Evolutionary conservation across 129 eudicot genomes (phyloP).

Genomic region (Flaveria robusta): DNA sequence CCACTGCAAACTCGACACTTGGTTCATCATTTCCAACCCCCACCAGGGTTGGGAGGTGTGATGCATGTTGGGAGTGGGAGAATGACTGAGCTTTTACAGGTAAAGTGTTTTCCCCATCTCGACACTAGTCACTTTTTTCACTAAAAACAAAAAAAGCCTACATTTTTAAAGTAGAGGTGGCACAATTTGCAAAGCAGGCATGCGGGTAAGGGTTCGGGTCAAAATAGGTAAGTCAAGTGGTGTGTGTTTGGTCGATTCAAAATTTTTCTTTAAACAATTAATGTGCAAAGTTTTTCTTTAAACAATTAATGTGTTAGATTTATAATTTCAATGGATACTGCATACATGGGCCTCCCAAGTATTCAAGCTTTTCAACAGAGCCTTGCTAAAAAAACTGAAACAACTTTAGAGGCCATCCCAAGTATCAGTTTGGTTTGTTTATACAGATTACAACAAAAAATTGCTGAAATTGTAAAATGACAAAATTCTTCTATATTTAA

Average conservation of each 20-base stretch:
- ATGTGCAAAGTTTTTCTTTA: too few species aligned
- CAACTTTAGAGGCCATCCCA: constrained; percentile 4
- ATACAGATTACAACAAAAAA: too few species aligned
- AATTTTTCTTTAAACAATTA: too few species aligned
- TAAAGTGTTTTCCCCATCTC: constrained; percentile 26
- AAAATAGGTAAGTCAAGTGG: not conserved
- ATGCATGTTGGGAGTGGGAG: constrained; percentile 62
- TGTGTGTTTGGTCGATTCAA: not conserved
- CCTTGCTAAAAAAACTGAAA: not conserved
- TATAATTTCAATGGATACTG: not conserved
- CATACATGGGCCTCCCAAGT: not conserved
- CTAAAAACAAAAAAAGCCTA: constrained; percentile 26
- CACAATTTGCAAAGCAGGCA: not conserved
- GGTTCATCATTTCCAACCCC: constrained; percentile 41
- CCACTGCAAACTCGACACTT: constrained; percentile 50
- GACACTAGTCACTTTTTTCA: not conserved
- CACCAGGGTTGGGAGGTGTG: constrained; percentile 40
- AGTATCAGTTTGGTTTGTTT: not conserved
- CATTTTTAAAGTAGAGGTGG: not conserved
- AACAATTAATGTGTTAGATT: too few species aligned
- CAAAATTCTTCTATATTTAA: not conserved
- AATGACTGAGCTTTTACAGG: constrained; percentile 95
- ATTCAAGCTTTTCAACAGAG: not conserved
- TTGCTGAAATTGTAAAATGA: not conserved
- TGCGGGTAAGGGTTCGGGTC: not conserved